Evolutionary conservation across 768 basidiomycete genomes (phyloP), one percentile per base, ranked within the genome.

Genomic region (Tephrocybe rancida): DNA sequence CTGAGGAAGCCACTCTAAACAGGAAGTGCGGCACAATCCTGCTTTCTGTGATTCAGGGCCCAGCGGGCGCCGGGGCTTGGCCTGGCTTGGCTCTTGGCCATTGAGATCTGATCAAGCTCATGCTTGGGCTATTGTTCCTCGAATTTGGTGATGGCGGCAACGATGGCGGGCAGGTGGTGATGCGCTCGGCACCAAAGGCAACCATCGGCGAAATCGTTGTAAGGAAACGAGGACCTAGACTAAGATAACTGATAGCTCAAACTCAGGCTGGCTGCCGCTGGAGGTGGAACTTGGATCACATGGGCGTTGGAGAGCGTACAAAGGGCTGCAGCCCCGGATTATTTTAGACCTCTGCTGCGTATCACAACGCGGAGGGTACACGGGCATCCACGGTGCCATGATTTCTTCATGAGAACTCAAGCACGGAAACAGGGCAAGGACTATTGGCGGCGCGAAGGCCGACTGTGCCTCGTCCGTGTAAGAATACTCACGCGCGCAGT

Each of bases 201-300:
- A 6, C 43, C 51, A 24, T 45, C 51, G 51, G 52, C 26, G 45
- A 54, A 34, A 54, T 42, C 16, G 4, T 37, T 37, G 35, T 13
- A 30, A 6, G 19, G 9, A 19, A 2, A 41, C 39, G n/a, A n/a
- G n/a, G n/a, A 22, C 21, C 6, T 22, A 22, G 39, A 13, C 19
- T 19, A 21, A 16, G 11, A 11, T 9, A 48, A 10, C 46, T 34
- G 16, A 37, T 48, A 30, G 8, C n/a, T n/a, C n/a, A n/a, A n/a
- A n/a, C n/a, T n/a, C n/a, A n/a, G n/a, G n/a, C 8, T 37, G 14
- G n/a, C 35, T 37, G 35, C 35, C 35, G 35, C 35, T 37, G 35
- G 35, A 13, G 4, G 35, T 16, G n/a, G 35, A 7, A 16, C 16
- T 5, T 7, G 35, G 16, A 37, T 37, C 35, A 37, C 35, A 37